These are phyloP conservation scores for Magnaporthiopsis incrustans DNA, from an alignment of 2,329 filamentous ascomycete genomes.

Conservation along the genomic window DNA sequence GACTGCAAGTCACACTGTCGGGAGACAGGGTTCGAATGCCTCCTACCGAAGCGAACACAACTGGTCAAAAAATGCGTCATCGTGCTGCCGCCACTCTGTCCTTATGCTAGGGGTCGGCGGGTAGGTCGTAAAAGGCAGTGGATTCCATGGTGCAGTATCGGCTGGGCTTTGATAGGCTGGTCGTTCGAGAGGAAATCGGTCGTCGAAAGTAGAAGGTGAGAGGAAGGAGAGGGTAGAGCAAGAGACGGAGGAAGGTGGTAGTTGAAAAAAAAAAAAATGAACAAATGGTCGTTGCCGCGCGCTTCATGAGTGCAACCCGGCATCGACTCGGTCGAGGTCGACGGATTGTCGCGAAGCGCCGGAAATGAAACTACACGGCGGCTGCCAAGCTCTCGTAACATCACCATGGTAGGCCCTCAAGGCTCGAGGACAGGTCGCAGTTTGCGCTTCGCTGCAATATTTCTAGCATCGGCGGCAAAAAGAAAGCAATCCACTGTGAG, in stretches of 20 bases:
- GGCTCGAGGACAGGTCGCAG: constrained; percentile 1
- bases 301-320: not conserved
- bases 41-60: not conserved
- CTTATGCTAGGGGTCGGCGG: not conserved
- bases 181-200: not conserved
- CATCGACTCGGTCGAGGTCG: not conserved
- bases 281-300: not conserved
- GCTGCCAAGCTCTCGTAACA: not conserved
- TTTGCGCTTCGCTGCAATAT: constrained; percentile 1
- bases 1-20: not conserved
- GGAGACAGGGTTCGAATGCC: not conserved
- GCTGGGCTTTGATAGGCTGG: not conserved
- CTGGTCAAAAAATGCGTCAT: not conserved
- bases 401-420: constrained; percentile 4
- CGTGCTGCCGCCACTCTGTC: not conserved
- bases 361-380: not conserved
- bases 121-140: not conserved
- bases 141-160: too few relatives aligned
- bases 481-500: not conserved
- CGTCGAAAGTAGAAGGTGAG: too few relatives aligned
- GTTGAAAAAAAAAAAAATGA: not conserved
- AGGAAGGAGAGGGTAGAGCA: too few relatives aligned
- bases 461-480: not conserved
- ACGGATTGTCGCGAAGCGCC: not conserved
- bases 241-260: not conserved